A percentile compares a stretch with the other conserved stretches of the same genome.
phyloP scores from a whole-genome alignment of 305 asterid genomes.

The Withania somnifera region DNA sequence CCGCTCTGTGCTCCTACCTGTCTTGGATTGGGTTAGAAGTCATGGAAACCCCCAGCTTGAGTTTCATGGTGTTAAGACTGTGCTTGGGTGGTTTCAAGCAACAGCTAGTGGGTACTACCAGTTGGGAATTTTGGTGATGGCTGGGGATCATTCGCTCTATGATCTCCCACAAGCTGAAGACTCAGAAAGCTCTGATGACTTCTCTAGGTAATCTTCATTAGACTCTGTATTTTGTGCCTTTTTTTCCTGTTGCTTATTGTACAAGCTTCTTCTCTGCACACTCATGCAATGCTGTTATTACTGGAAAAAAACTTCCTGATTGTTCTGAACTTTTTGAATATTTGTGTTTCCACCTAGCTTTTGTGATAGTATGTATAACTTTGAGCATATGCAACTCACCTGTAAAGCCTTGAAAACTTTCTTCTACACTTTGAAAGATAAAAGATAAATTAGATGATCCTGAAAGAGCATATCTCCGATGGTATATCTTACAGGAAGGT shows the following conservation, averaged over 20 bases:
- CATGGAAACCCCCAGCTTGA: constrained; percentile 92
- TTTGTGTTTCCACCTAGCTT: neutral
- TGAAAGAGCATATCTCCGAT: neutral
- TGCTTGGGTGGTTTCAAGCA: constrained; percentile 95
- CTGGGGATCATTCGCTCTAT: constrained; percentile 51
- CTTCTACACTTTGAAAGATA: neutral
- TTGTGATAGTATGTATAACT: neutral
- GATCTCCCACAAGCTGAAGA: constrained; percentile 58
- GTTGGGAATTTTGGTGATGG: constrained; percentile 74
- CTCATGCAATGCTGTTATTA: neutral
- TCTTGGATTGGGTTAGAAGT: constrained; percentile 64
- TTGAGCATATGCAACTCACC: neutral
- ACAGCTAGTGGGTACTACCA: constrained; percentile 92
- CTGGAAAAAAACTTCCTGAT: neutral
- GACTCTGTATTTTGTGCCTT: neutral
- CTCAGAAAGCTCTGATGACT: constrained; percentile 39
- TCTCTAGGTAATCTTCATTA: constrained; percentile 40
- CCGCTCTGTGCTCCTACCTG: constrained; percentile 57
- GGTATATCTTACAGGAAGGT: constrained; percentile 36
- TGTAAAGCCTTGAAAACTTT: neutral
- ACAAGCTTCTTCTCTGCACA: neutral
- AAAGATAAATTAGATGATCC: neutral
- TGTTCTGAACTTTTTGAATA: neutral
- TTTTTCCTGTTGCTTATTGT: neutral
- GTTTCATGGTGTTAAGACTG: constrained; percentile 80